A percentile compares a stretch with the other conserved stretches of the same genome.
These are phyloP conservation scores for Exophiala spinifera DNA, from an alignment of 2,329 filamentous ascomycete genomes.

Conservation along the genomic window DNA sequence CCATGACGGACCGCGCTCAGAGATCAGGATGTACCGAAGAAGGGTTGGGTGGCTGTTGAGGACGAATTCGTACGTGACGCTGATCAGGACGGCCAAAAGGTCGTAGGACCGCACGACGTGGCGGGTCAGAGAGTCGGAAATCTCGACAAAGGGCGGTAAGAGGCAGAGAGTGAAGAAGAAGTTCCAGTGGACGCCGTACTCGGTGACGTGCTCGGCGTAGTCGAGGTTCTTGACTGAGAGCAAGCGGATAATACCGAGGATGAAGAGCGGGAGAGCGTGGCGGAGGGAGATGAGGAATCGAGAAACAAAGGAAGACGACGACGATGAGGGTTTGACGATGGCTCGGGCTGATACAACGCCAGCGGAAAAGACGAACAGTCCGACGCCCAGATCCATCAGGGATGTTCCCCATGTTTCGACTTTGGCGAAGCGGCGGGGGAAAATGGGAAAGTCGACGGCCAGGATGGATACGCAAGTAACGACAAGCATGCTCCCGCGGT, in stretches of 20 bases:
- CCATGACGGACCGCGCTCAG: constrained; percentile 68
- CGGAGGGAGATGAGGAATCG: constrained; percentile 67
- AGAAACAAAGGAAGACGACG: constrained; percentile 42
- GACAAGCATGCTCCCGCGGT: constrained; percentile 87
- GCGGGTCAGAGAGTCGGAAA: constrained; percentile 64
- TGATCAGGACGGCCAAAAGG: constrained; percentile 66
- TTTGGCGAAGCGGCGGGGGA: constrained; percentile 92
- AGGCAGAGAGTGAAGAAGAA: constrained; percentile 97
- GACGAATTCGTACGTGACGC: constrained; percentile 67
- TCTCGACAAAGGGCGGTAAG: constrained; percentile 80
- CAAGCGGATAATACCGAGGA: constrained; percentile 75
- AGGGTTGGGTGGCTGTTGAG: constrained; percentile 75
- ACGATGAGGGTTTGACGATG: constrained; percentile 39
- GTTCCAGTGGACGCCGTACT: constrained; percentile 99
- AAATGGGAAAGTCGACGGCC: constrained; percentile 92
- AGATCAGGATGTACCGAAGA: constrained; percentile 77
- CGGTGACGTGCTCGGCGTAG: constrained; percentile 94
- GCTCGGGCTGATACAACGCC: constrained; percentile 86
- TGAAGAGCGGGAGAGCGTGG: constrained; percentile 77
- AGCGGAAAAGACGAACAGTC: constrained; percentile 93
- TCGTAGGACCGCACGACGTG: constrained; percentile 71
- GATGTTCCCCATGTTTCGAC: constrained; percentile 99
- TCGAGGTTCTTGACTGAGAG: constrained; percentile 90
- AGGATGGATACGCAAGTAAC: constrained; percentile 87
- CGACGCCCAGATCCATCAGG: constrained; percentile 97